A percentile compares a stretch with the other conserved stretches of the same genome.
These are phyloP conservation scores for Fusarium brachygibbosum DNA, from an alignment of 2,329 filamentous ascomycete genomes.

Conservation along the genomic window DNA sequence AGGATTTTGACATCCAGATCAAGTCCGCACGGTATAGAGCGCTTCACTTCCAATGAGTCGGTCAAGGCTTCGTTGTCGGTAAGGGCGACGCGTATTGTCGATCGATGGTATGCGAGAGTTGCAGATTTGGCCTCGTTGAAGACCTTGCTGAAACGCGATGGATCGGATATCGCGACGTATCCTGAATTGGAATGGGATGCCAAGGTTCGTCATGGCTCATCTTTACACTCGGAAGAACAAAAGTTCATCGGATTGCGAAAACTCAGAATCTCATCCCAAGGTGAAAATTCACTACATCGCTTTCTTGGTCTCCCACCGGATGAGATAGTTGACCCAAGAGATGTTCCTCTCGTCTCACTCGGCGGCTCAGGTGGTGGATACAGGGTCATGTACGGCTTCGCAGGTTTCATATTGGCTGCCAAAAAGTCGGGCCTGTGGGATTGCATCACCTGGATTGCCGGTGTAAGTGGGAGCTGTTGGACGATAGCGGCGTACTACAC, in stretches of 20 bases:
- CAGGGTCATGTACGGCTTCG: slow-evolving; percentile 45
- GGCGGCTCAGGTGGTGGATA: slow-evolving; percentile 45
- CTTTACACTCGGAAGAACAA: slow-evolving; percentile 25
- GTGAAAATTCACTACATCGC: slow-evolving; percentile 20
- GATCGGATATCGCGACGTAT: slow-evolving; percentile 28
- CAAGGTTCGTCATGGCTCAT: slow-evolving; percentile 25
- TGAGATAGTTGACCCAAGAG: slow-evolving; percentile 31
- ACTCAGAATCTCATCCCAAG: slow-evolving; percentile 27
- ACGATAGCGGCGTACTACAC: slow-evolving; percentile 45
- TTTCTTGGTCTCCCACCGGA: slow-evolving; percentile 23
- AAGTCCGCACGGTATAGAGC: rapidly evolving
- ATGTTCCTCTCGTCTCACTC: slow-evolving; percentile 41
- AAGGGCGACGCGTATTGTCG: not conserved
- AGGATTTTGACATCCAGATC: not conserved
- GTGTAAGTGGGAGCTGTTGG: slow-evolving; percentile 47
- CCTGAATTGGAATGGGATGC: slow-evolving; percentile 44
- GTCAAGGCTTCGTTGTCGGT: not conserved
- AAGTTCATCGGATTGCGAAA: slow-evolving; percentile 33
- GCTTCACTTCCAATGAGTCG: rapidly evolving
- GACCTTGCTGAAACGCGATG: slow-evolving; percentile 19
- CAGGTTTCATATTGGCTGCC: slow-evolving; percentile 31
- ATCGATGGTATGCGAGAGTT: slow-evolving; percentile 39
- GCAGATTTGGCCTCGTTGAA: slow-evolving; percentile 38
- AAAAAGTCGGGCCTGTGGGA: slow-evolving; percentile 41
- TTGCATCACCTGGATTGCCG: slow-evolving; percentile 42